Evolutionary conservation across 2,329 filamentous ascomycete species (phyloP).

Genomic region (Colletotrichum sublineola): DNA sequence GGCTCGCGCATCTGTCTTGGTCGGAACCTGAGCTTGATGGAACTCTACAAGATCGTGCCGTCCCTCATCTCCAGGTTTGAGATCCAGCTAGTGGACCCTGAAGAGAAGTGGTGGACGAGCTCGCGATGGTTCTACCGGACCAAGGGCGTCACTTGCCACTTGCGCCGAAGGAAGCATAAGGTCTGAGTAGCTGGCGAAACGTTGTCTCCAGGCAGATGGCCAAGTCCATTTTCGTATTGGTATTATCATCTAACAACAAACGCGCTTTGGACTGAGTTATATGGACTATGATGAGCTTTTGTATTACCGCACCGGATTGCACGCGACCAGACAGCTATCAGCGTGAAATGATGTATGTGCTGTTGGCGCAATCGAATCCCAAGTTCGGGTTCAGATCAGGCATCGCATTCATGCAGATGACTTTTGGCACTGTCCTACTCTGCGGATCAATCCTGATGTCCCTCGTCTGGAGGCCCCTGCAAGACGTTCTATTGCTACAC

Average conservation of each 20-base stretch:
- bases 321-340: background rate
- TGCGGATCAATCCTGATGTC: conserved; percentile 53
- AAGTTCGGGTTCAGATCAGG: conserved; percentile 51
- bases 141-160: conserved; percentile 43
- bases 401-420: conserved; percentile 54
- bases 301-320: background rate
- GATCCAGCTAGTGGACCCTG: conserved; percentile 49
- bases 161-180: conserved; percentile 32
- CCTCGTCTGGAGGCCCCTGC: conserved; percentile 51
- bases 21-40: conserved; percentile 51
- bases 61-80: conserved; percentile 61
- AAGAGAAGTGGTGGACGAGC: conserved; percentile 43
- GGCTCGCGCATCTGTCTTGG: conserved; percentile 57
- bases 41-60: conserved; percentile 55
- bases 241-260: background rate
- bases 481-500: conserved; percentile 56
- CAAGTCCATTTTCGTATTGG: background rate
- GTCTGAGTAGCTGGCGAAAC: background rate
- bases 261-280: no score
- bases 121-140: conserved; percentile 44
- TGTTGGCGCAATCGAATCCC: conserved; percentile 53
- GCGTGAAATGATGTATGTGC: conserved; percentile 43
- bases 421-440: conserved; percentile 45
- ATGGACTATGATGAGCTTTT: background rate
- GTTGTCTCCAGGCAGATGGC: background rate